Percentiles rank a stretch among this genome's conserved stretches.
Conservation (phyloP, 495 filamentous ascomycete species). For the Lepidopterella palustris region DNA sequence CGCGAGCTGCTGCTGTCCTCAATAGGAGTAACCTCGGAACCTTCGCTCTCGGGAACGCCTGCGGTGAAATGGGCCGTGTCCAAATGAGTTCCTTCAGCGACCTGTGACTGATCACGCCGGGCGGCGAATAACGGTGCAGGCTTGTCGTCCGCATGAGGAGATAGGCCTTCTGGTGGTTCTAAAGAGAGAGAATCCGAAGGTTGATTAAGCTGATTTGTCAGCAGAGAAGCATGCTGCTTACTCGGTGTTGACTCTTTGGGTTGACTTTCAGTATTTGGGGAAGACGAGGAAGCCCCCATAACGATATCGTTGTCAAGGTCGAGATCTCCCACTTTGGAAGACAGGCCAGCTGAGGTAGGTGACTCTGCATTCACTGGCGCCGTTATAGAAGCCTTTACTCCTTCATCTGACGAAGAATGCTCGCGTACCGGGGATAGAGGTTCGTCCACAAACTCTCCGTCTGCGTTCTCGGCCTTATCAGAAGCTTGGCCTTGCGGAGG, state of each 20-base stretch:
- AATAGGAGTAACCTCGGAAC: slow-evolving; percentile 28
- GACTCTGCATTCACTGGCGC: slow-evolving; percentile 37
- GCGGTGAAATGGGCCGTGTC: slow-evolving; percentile 15
- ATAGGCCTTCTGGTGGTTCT: slow-evolving; percentile 33
- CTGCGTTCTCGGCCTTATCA: slow-evolving; percentile 5
- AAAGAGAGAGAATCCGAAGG: slow-evolving; percentile 8
- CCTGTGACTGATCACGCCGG: slow-evolving; percentile 10
- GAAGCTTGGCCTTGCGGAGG: slow-evolving; percentile 6
- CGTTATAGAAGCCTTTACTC: slow-evolving; percentile 28
- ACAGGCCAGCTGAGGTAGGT: slow-evolving; percentile 46
- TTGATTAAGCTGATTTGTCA: slow-evolving; percentile 28
- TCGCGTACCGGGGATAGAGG: slow-evolving; percentile 53
- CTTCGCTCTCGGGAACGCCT: slow-evolving; percentile 19
- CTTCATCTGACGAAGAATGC: slow-evolving; percentile 6
- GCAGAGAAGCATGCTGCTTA: slow-evolving; percentile 18
- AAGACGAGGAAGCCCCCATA: slow-evolving; percentile 30
- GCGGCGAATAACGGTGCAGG: slow-evolving; percentile 59
- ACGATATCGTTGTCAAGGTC: slow-evolving; percentile 44
- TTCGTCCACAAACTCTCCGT: slow-evolving; percentile 67
- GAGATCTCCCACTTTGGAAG: slow-evolving; percentile 47
- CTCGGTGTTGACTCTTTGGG: slow-evolving; percentile 5
- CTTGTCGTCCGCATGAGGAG: slow-evolving; percentile 57
- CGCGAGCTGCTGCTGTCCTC: slow-evolving; percentile 24
- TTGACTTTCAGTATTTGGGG: slow-evolving; percentile 6
- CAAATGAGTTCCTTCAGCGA: slow-evolving; percentile 4